These are phyloP conservation scores for Alternaria sp. DNA, from an alignment of 2,329 filamentous ascomycete species.

Conservation along the genomic window DNA sequence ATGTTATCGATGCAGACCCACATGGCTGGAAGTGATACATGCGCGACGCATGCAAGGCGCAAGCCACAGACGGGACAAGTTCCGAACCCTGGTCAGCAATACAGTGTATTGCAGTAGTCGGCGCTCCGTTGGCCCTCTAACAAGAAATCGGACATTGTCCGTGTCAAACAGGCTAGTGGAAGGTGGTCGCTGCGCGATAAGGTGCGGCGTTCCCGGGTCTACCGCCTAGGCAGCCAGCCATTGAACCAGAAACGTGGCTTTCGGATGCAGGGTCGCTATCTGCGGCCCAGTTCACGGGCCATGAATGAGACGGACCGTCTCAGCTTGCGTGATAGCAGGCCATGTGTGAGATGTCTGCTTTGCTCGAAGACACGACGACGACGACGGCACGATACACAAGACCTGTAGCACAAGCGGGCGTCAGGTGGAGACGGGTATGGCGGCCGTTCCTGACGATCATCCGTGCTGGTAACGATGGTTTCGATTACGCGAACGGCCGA, in stretches of 20 bases:
- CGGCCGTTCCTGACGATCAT: slow-evolving; percentile 8
- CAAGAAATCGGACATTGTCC: background rate
- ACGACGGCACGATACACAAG: background rate
- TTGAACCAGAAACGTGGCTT: slow-evolving; percentile 7
- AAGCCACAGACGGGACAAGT: slow-evolving; percentile 8
- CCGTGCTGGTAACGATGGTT: background rate
- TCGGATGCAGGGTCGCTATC: slow-evolving; percentile 6
- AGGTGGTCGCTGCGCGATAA: slow-evolving; percentile 6
- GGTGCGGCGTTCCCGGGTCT: slow-evolving; percentile 10
- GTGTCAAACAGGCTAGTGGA: slow-evolving; percentile 8
- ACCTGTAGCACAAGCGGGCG: background rate
- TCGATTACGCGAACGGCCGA: slow-evolving; percentile 1
- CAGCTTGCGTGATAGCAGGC: background rate
- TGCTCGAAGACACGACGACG: background rate
- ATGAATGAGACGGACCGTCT: background rate
- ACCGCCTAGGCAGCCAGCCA: slow-evolving; percentile 7
- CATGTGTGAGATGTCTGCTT: background rate
- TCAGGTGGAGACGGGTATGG: slow-evolving; percentile 5
- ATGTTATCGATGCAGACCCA: background rate
- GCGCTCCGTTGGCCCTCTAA: background rate
- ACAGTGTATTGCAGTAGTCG: slow-evolving; percentile 2
- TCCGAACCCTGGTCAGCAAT: slow-evolving; percentile 6
- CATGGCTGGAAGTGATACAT: slow-evolving; percentile 8
- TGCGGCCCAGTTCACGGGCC: background rate
- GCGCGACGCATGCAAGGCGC: slow-evolving; percentile 11